Evolutionary conservation across 1,284 basidiomycete genomes (phyloP), one percentile per base, ranked within the genome.

Genomic region (Filobasidium uniguttulatum): DNA sequence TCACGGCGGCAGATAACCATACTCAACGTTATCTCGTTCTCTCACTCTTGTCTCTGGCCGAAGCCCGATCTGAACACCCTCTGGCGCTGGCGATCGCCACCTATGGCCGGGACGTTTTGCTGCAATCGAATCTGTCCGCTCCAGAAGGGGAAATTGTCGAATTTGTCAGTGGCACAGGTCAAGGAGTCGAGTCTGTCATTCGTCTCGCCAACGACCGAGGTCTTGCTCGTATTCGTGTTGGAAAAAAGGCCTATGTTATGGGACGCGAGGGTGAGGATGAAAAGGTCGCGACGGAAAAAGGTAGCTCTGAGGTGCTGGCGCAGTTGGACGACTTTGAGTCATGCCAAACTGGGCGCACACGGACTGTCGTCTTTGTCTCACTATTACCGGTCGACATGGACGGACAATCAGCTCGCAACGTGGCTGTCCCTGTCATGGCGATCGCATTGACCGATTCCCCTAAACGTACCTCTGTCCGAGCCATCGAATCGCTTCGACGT

Each of bases 51-150:
- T 79, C 82, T 12, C 81, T 83, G 0, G 82, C 87, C 0, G 94
- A 99, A 68, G 80, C 83, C 3, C 80, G 81, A 50, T 96, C 90
- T 0, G 94, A 98, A 65, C 94, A 99, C 64, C 93, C 94, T 0
- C 78, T 99, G 10, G 94, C 90, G 3, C 83, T 87, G 61, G 91
- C 94, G 4, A 80, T 96, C 38, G 84, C 90, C 0, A 69, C 76
- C 0, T 84, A 88, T 66, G 85, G 83, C 25, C 83, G 79, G 61
- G 80, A 83, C 26, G 62, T 79, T 0, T 67, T 91, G 10, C 57
- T 65, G 3, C 72, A 75, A 12, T 61, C 71, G 8, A 68, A 72
- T 19, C 57, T 74, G 1, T 59, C 66, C 15, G 75, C 79, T 38
- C 71, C 74, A 1, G 55, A 62, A 19, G 67, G 69, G n/a, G 68